Conservation (phyloP, 208 protist species). For the Leptomonas seymouri region DNA sequence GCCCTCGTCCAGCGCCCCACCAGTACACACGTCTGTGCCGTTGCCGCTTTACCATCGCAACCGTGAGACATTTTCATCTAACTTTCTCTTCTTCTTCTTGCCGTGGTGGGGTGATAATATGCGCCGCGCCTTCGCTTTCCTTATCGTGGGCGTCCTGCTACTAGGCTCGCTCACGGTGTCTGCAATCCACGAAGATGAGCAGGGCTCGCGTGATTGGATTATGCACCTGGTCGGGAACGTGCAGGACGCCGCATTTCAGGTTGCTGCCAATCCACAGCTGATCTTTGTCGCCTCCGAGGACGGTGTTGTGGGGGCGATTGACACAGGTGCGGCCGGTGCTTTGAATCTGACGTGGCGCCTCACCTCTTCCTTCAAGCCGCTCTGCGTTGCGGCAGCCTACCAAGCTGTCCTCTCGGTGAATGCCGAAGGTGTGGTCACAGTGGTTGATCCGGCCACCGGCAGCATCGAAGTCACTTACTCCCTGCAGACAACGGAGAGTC, state of each 20-base stretch:
- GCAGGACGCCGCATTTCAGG: constrained; percentile 54
- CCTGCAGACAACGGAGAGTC: constrained; percentile 8
- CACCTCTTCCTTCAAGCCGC: constrained; percentile 46
- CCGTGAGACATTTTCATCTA: no score
- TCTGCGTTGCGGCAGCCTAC: constrained; percentile 49
- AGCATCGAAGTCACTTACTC: constrained; percentile 61
- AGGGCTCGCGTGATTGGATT: constrained; percentile 83
- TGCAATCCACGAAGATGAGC: constrained; percentile 89
- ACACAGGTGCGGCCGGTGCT: constrained; percentile 24
- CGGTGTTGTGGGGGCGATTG: constrained; percentile 74
- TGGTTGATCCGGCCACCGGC: constrained; percentile 59
- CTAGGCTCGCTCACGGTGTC: constrained; percentile 15
- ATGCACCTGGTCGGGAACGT: constrained; percentile 78
- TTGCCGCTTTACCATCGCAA: no score
- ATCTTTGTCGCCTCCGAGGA: constrained; percentile 62
- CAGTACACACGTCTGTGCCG: no score
- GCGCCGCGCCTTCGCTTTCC: constrained; percentile 1
- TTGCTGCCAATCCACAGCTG: constrained; percentile 34
- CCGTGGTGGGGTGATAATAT: neutral
- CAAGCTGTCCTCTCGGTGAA: constrained; percentile 51
- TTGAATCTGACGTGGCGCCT: constrained; percentile 67
- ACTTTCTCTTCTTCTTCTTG: neutral
- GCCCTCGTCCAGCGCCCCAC: neutral
- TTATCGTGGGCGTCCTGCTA: constrained; percentile 3
- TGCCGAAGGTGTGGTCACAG: constrained; percentile 38